Evolutionary conservation across 352 stramenopile genomes (phyloP), one percentile per base, ranked within the genome.

Genomic region (Phytophthora nicotianae): DNA sequence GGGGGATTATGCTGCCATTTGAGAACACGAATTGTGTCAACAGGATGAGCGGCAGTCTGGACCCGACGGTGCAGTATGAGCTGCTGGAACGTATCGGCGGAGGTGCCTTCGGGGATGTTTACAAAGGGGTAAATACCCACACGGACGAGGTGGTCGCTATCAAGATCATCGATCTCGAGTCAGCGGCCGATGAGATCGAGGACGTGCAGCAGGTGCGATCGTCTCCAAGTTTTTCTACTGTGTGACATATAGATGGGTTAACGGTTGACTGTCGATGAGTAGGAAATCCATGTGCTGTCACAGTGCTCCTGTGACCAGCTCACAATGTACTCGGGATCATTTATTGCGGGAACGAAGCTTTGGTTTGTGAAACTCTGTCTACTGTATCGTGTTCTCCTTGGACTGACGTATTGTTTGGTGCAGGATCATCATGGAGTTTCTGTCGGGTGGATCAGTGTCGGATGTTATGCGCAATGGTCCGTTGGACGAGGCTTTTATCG

Each of bases 381-480:
- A 16, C 46, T 53, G 1, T 11, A 8, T 26, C 14, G 4, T 48
- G 11, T 24, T 40, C 2, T 27, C 10, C 9, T 26, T 40, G 7
- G 14, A 17, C 46, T 56, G n/a, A 37, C 7, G 19, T 50, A 13
- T 56, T 40, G 17, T 23, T 41, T 46, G 27, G 17, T 60, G 58
- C 10, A 91, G 88, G 77, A 98, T 98, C 65, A 85, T 97, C 43
- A 97, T 98, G 88, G 96, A 98, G 62, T 97, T 92, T 69, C 88
- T 98, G 33, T 83, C 95, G 11, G 92, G 91, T 3, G 93, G 92
- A 0, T 96, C 88, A 0, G 82, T 98, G 20, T 90, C 93, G 35
- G 90, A 98, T 56, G 74, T 91, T 40, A 93, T 98, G 75, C 79
- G 82, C 27, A 72, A 72, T 52, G 88, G 83, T 5, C 85, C 87